Base-by-base conservation (phyloP, 2,329 filamentous ascomycete species). In the Penicillium sp. region DNA sequence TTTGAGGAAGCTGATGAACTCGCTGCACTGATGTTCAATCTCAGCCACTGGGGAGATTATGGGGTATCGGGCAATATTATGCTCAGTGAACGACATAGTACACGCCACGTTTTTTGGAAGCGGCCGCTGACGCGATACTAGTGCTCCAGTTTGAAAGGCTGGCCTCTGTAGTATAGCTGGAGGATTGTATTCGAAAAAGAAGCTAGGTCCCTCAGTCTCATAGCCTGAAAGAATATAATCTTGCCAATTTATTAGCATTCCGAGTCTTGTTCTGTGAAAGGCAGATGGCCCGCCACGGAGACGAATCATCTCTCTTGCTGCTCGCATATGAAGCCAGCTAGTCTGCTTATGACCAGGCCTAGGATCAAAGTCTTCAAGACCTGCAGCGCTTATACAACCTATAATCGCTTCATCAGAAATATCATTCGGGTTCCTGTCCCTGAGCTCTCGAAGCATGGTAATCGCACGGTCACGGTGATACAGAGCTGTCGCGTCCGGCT, bases 181-280 rank as follows among this genome's bases (percentile, higher is more conserved):
- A 26, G 61, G 51, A 12, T 60, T 47, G 41, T 59, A 51, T 43
- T 70, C 64, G 43, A 64, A 70, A 48, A 62, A 65, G 44, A 71
- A 70, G 34, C 62, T 66, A 1, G 61, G 57, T 6, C 61, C 62
- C 15, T 64, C 57, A 1, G 63, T 63, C 47, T 69, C 64, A 53
- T 70, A 71, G 1, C 69, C 68, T 0, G 67, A 64, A 34, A 71
- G 59, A 28, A 69, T 69, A 51, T 71, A 71, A 53, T 71, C 68
- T 49, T 67, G 66, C 69, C 68, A 71, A 44, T 72, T 70, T 35
- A 71, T 69, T 42, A 72, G 51, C 65, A 68, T 70, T 3, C 64
- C 67, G 37, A 71, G 52, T 17, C 62, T 67, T 31, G 67, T 69
- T 32, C 68, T 61, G 28, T 61, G 55, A 45, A 71, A 68, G 6